These are phyloP conservation scores for Talinum fruticosum DNA, from an alignment of 148 eudicot genomes.

Conservation along the genomic window DNA sequence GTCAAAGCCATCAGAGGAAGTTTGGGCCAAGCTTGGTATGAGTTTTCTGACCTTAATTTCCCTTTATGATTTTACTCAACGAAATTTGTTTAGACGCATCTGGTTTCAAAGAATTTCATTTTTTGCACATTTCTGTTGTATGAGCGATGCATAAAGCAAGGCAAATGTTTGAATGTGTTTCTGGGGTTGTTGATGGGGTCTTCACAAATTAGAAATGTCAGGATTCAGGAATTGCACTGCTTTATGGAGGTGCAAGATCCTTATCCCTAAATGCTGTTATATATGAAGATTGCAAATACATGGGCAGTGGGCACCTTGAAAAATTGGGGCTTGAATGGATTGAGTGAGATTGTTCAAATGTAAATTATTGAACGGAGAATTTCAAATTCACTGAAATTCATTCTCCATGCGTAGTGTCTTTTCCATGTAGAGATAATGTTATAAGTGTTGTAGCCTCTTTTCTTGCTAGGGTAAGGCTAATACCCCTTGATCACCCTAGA, in stretches of 20 bases:
- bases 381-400: neutral
- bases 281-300: neutral
- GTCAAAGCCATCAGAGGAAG: constrained; percentile 33
- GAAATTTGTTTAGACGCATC: too few species aligned
- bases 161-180: neutral
- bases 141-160: neutral
- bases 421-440: too few species aligned
- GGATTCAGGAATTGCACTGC: too few species aligned
- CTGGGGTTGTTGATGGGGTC: neutral
- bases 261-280: neutral
- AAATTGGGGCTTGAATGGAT: neutral
- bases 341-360: neutral
- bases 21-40: constrained; percentile 58
- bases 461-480: too few species aligned
- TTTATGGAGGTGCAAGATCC: too few species aligned
- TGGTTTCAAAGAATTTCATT: too few species aligned
- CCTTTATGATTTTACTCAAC: neutral
- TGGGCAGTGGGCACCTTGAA: neutral
- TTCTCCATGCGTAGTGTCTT: neutral
- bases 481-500: too few species aligned
- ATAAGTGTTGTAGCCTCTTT: too few species aligned
- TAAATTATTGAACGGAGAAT: neutral
- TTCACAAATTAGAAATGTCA: neutral
- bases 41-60: neutral
- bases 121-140: neutral